Conservation (phyloP, 2,329 filamentous ascomycete species). For the Lecanicillium sp. region DNA sequence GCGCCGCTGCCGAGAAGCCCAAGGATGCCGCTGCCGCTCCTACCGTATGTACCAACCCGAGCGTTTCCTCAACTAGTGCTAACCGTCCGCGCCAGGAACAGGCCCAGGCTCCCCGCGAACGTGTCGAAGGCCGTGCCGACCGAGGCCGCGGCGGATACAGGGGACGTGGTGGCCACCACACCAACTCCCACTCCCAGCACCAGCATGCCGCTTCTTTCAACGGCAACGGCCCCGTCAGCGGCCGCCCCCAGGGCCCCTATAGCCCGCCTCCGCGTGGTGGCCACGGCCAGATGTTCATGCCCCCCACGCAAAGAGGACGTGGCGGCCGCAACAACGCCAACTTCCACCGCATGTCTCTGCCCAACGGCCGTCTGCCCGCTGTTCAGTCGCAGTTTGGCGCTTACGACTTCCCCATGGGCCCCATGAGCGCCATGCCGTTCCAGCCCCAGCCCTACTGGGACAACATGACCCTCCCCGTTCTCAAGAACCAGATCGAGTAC, state of each 20-base stretch:
- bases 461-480: constrained; percentile 39
- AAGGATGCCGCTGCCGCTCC: constrained; percentile 33
- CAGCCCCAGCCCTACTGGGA: constrained; percentile 43
- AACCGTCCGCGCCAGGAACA: constrained; percentile 20
- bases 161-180: constrained; percentile 39
- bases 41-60: constrained; percentile 32
- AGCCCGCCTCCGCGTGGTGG: constrained; percentile 38
- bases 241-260: constrained; percentile 33
- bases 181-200: constrained; percentile 30
- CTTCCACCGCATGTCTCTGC: constrained; percentile 35
- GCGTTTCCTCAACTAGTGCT: neutral
- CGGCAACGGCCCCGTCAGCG: constrained; percentile 29
- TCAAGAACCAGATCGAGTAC: constrained; percentile 65
- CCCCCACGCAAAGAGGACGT: constrained; percentile 26
- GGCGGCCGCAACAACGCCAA: constrained; percentile 27
- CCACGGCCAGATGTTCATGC: constrained; percentile 30
- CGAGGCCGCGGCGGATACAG: constrained; percentile 40
- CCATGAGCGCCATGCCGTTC: constrained; percentile 32
- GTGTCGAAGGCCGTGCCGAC: constrained; percentile 34
- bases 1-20: constrained; percentile 31
- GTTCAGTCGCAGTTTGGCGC: constrained; percentile 30
- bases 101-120: constrained; percentile 24
- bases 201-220: constrained; percentile 28
- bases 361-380: constrained; percentile 32
- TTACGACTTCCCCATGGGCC: constrained; percentile 35